A percentile compares a stretch with the other conserved stretches of the same genome.
These are phyloP conservation scores for Clitopilus hobsonii DNA, from an alignment of 768 basidiomycete species.

Conservation along the genomic window DNA sequence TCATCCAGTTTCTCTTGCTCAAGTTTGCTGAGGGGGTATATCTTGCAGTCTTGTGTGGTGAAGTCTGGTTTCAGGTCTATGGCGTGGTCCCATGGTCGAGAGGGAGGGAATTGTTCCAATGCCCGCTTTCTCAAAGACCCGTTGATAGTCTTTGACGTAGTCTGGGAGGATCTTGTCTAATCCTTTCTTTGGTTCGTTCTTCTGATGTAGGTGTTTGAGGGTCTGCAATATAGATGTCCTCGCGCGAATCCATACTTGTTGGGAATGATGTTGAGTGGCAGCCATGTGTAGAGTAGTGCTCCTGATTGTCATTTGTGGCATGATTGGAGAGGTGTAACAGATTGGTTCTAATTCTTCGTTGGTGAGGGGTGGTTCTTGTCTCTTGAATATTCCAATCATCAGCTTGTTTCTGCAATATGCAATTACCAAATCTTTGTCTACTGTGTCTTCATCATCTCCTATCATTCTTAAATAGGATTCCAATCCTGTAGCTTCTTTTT, in stretches of 20 bases:
- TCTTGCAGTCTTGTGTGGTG: slow-evolving; percentile 12
- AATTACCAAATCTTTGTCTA: background rate
- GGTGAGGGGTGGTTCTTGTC: background rate
- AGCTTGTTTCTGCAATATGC: background rate
- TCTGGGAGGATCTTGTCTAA: background rate
- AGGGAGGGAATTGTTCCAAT: background rate
- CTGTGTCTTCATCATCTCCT: background rate
- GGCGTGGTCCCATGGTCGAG: background rate
- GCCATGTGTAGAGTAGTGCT: background rate
- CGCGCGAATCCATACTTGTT: background rate
- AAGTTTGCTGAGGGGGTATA: background rate
- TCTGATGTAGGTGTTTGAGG: background rate
- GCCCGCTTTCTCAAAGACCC: background rate
- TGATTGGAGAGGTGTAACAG: background rate
- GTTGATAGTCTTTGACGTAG: background rate
- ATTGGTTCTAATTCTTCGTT: background rate
- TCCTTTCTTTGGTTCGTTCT: background rate
- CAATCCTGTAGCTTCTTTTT: background rate
- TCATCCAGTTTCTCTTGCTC: slow-evolving; percentile 22
- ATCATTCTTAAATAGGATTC: background rate
- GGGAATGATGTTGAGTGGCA: background rate
- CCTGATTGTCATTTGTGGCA: background rate
- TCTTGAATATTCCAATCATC: background rate
- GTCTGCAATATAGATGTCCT: background rate
- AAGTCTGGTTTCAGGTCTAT: background rate